These are phyloP conservation scores for Iberis pinnata DNA, from an alignment of 345 rosid genomes.

Conservation along the genomic window DNA sequence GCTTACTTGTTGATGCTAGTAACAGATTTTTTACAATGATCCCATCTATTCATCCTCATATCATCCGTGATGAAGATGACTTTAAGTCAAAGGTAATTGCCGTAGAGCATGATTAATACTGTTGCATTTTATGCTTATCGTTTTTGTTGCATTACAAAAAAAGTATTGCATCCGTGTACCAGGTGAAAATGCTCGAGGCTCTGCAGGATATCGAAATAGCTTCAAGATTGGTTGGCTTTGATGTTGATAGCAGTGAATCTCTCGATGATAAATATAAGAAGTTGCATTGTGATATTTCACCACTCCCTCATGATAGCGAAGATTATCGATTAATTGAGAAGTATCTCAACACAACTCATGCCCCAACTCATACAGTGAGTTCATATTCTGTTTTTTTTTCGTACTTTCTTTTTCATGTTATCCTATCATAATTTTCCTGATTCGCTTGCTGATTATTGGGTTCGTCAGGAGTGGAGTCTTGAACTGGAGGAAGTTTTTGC, in stretches of 20 bases:
- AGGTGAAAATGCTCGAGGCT: slow-evolving; percentile 99
- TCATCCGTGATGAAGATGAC: slow-evolving; percentile 75
- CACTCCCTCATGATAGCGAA: slow-evolving; percentile 80
- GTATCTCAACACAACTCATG: slow-evolving; percentile 78
- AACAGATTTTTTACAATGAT: slow-evolving; percentile 90
- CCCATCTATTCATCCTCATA: slow-evolving; percentile 86
- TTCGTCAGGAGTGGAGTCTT: slow-evolving; percentile 73
- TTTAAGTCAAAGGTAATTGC: slow-evolving; percentile 76
- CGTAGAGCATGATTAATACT: background rate
- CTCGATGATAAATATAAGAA: slow-evolving; percentile 79
- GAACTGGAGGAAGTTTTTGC: slow-evolving; percentile 87
- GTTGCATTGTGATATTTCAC: slow-evolving; percentile 54
- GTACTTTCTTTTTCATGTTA: background rate
- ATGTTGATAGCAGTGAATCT: slow-evolving; percentile 62
- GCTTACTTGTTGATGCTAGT: slow-evolving; percentile 83
- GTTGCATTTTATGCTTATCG: background rate
- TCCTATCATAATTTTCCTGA: slow-evolving; percentile 3
- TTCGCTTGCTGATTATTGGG: slow-evolving; percentile 4
- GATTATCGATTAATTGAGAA: slow-evolving; percentile 68
- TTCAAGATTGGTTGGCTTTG: slow-evolving; percentile 94
- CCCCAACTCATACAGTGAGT: slow-evolving; percentile 84
- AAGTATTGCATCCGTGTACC: slow-evolving; percentile 18
- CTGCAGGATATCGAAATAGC: slow-evolving; percentile 95
- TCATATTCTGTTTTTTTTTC: background rate
- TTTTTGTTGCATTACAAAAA: background rate